phyloP scores from a whole-genome alignment of 75 land plant species.

The Selaginella moellendorffii region DNA sequence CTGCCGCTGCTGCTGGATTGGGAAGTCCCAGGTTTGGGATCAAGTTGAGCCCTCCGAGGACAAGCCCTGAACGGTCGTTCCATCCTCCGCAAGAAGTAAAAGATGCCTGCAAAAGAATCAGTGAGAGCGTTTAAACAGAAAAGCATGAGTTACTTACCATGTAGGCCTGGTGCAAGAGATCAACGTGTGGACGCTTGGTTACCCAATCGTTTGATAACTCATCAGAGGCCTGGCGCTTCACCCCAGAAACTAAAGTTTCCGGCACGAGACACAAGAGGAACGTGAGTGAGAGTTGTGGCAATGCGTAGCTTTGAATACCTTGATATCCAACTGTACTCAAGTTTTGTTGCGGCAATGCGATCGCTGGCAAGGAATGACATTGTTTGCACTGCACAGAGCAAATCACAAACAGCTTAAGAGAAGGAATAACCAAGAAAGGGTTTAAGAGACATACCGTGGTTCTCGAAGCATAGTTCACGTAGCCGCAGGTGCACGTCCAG shows the following conservation, averaged over 20 bases:
- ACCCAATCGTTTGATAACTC: conserved; percentile 8
- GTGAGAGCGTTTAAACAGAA: neutral
- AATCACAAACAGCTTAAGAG: conserved; percentile 12
- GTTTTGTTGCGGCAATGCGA: conserved; percentile 30
- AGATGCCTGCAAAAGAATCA: neutral
- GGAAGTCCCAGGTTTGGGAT: no score
- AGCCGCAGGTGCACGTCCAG: conserved; percentile 68
- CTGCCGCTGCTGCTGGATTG: neutral
- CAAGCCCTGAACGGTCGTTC: neutral
- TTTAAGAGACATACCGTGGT: conserved; percentile 35
- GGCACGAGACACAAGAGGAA: neutral
- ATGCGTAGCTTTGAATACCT: conserved; percentile 34
- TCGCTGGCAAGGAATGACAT: conserved; percentile 30
- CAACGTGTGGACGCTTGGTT: conserved; percentile 9
- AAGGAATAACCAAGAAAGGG: neutral
- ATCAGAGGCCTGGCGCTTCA: conserved; percentile 10
- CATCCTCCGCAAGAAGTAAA: neutral
- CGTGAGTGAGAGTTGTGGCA: neutral
- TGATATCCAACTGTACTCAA: conserved; percentile 27
- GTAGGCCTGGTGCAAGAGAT: neutral
- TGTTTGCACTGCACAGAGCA: conserved; percentile 41
- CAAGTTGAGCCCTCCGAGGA: neutral
- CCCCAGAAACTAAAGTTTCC: conserved; percentile 3
- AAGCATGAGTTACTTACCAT: neutral
- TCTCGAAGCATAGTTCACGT: conserved; percentile 57